phyloP scores from a whole-genome alignment of 2,329 filamentous ascomycete species.

The Aspergillus floridensis region DNA sequence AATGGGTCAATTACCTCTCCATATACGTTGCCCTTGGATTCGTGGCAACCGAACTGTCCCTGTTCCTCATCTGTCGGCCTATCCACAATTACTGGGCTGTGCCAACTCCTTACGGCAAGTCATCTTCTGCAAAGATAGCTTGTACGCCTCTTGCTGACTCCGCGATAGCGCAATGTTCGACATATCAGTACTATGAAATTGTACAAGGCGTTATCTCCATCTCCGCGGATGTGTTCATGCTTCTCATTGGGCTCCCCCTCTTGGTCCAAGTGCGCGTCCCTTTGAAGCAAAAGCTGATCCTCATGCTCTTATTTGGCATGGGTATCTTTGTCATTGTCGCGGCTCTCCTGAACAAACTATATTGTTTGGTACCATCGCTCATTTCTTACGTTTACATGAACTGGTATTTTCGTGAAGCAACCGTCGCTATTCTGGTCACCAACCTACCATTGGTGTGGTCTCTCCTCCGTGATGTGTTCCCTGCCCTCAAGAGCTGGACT shows the following conservation, averaged over 20 bases:
- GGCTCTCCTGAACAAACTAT: conserved; percentile 51
- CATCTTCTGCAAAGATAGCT: neutral
- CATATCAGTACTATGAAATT: conserved; percentile 47
- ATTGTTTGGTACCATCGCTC: conserved; percentile 43
- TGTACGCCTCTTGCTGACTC: conserved; percentile 4
- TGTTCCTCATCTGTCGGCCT: conserved; percentile 53
- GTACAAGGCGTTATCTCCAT: conserved; percentile 47
- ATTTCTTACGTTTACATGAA: conserved; percentile 47
- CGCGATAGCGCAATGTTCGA: conserved; percentile 40
- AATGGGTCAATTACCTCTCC: conserved; percentile 38
- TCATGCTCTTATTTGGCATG: conserved; percentile 45
- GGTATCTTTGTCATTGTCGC: conserved; percentile 49
- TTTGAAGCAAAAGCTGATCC: conserved; percentile 44
- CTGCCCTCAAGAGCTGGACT: conserved; percentile 40
- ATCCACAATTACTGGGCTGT: conserved; percentile 53
- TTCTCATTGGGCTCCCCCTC: conserved; percentile 44
- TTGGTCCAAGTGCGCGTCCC: conserved; percentile 42
- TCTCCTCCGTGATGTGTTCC: conserved; percentile 50
- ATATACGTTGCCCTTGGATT: conserved; percentile 49
- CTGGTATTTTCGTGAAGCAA: conserved; percentile 50
- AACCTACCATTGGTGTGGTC: conserved; percentile 54
- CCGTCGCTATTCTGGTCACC: conserved; percentile 48
- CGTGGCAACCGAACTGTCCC: conserved; percentile 49
- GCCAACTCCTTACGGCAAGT: conserved; percentile 37
- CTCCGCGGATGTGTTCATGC: conserved; percentile 45